Evolutionary conservation across 2,329 filamentous ascomycete genomes (phyloP).

Genomic region (Colletotrichum incanum): DNA sequence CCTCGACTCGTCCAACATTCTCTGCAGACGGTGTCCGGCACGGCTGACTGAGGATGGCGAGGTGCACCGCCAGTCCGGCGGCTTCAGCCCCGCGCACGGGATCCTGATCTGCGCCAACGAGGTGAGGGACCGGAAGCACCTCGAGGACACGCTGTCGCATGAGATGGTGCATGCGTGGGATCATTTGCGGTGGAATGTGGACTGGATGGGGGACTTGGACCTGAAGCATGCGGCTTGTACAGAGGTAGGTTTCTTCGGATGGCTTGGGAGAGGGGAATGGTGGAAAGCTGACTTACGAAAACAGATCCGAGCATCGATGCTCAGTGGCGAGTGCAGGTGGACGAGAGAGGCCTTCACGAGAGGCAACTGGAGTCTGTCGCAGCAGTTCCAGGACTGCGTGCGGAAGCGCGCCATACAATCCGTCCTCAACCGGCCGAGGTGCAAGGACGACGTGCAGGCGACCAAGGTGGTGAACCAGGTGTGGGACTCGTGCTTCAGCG

Average conservation of each 20-base stretch:
- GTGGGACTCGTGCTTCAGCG: conserved; percentile 97
- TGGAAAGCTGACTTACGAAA: conserved; percentile 34
- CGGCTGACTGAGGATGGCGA: conserved; percentile 70
- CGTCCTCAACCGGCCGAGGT: conserved; percentile 82
- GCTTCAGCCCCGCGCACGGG: conserved; percentile 88
- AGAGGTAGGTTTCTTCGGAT: conserved; percentile 72
- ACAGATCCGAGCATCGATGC: conserved; percentile 91
- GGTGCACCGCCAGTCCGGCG: conserved; percentile 79
- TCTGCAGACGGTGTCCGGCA: conserved; percentile 83
- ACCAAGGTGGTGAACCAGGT: conserved; percentile 93
- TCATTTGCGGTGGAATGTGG: conserved; percentile 90
- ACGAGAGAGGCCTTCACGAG: conserved; percentile 87
- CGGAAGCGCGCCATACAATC: conserved; percentile 84
- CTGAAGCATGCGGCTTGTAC: conserved; percentile 93
- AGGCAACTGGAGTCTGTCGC: conserved; percentile 89
- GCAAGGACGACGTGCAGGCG: conserved; percentile 89
- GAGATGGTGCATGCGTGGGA: conserved; percentile 99
- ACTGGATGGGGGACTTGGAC: conserved; percentile 79
- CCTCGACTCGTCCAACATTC: conserved; percentile 81
- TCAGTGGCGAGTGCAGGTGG: conserved; percentile 96
- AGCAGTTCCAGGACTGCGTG: conserved; percentile 96
- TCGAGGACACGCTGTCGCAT: conserved; percentile 95
- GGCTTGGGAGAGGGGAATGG: too few relatives aligned
- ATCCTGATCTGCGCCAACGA: conserved; percentile 96
- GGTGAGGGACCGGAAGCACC: conserved; percentile 82